A percentile compares a stretch with the other conserved stretches of the same genome.
These are phyloP conservation scores for Lasiodiplodia citricola DNA, from an alignment of 2,329 filamentous ascomycete genomes.

Conservation along the genomic window DNA sequence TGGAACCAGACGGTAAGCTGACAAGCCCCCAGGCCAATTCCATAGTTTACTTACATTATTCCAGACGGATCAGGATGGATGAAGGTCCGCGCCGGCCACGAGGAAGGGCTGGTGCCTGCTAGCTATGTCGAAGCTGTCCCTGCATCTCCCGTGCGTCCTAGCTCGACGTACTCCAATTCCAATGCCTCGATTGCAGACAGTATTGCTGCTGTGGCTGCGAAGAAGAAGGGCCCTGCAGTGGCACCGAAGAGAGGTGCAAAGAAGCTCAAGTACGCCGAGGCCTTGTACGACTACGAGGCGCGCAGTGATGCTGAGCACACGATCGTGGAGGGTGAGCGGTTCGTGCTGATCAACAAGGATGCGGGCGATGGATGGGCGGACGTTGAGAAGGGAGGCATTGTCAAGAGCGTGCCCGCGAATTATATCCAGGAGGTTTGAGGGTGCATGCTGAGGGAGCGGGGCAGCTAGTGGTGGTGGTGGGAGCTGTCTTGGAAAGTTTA, in stretches of 20 bases:
- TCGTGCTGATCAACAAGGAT: constrained; percentile 87
- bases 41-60: not conserved
- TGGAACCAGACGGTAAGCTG: constrained; percentile 84
- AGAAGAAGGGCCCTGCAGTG: constrained; percentile 91
- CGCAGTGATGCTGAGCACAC: constrained; percentile 85
- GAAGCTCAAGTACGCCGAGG: constrained; percentile 92
- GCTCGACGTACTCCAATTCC: constrained; percentile 74
- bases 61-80: constrained; percentile 91
- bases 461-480: not conserved
- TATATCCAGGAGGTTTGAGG: constrained; percentile 75
- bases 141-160: constrained; percentile 41
- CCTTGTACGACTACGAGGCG: constrained; percentile 88
- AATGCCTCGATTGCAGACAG: constrained; percentile 72
- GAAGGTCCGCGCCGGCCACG: constrained; percentile 75
- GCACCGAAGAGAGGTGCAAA: constrained; percentile 90
- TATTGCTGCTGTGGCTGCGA: constrained; percentile 53
- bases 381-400: constrained; percentile 87
- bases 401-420: constrained; percentile 89
- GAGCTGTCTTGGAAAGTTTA: constrained; percentile 14
- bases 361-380: constrained; percentile 95
- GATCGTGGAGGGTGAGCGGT: constrained; percentile 89
- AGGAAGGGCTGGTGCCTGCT: constrained; percentile 85
- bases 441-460: not conserved
- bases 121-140: constrained; percentile 77
- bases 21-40: constrained; percentile 33